phyloP scores from a whole-genome alignment of 306 rosid species.

The Sophora flavescens region DNA sequence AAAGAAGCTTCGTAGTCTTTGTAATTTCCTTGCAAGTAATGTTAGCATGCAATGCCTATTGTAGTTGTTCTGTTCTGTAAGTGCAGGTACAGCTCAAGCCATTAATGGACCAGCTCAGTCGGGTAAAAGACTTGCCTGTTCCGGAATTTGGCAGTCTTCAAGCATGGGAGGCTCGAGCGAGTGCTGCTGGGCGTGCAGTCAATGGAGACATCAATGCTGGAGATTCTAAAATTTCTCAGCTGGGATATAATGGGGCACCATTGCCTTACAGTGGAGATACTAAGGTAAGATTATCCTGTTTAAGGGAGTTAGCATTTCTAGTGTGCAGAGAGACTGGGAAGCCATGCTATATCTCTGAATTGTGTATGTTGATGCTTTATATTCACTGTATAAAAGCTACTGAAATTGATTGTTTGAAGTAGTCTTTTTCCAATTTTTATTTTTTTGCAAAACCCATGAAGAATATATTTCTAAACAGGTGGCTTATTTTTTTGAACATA shows the following conservation, averaged over 20 bases:
- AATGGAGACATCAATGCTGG: constrained; percentile 65
- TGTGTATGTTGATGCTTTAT: constrained; percentile 13
- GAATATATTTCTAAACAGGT: not conserved
- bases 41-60: not conserved
- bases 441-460: not conserved
- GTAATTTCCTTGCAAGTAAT: not conserved
- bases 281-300: constrained; percentile 53
- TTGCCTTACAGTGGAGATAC: constrained; percentile 84
- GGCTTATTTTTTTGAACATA: constrained; percentile 2
- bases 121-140: constrained; percentile 78
- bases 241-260: constrained; percentile 71
- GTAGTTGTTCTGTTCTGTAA: too few relatives aligned
- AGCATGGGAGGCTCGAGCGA: constrained; percentile 84
- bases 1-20: not conserved
- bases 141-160: constrained; percentile 78
- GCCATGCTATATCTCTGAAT: not conserved
- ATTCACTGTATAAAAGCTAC: not conserved
- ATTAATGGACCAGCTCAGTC: constrained; percentile 67
- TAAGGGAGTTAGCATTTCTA: not conserved
- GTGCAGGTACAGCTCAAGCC: constrained; percentile 78
- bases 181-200: constrained; percentile 67
- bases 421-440: not conserved
- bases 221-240: constrained; percentile 68
- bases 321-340: not conserved
- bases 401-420: not conserved